Base-by-base conservation (phyloP, 306 rosid species). In the Medicago ruthenica region DNA sequence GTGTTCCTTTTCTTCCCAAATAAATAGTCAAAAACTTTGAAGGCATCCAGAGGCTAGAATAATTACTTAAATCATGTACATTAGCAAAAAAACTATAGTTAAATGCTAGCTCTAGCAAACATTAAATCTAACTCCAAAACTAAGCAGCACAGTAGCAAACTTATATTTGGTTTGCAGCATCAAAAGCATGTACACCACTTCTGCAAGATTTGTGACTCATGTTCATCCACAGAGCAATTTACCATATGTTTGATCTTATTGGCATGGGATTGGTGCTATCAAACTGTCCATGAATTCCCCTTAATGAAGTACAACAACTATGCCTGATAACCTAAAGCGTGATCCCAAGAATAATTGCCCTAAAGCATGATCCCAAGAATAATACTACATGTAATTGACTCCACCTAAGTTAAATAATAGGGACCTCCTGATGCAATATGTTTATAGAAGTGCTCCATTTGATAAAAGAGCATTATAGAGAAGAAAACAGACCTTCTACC, bases 401-500 rank as follows among this genome's bases (percentile, higher is more conserved):
- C 67, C 70, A 78, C 79, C 58, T 53, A 78, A 65, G 82, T 67
- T 71, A 76, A 79, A 84, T 84, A 67, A 85, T 73, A 76, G 36
- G 41, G 68, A 71, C 81, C 67, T 80, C 85, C 85, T 62, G 75
- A 83, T 81, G 77, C 85, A 82, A 87, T 76, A 71, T 21, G 79
- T 71, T 76, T 76, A 68, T 78, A 80, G 70, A 83, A 73, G 67
- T 61, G 78, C 86, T 83, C 92, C 85, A 82, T 51, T 50, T 75
- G 59, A 78, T 69, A 66, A 69, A 85, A 83, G 71, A 75, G 74
- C 82, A 80, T 86, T 80, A 85, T 31, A 81, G 83, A 80, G 78
- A 85, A 88, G 88, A 86, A 87, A 84, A 90, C 96, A 83, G 80
- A 94, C 98, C 98, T 94, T 90, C 77, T 83, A 88, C 98, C 93